These are phyloP conservation scores for Periconia sp. DNA, from an alignment of 2,329 filamentous ascomycete genomes.

Conservation along the genomic window DNA sequence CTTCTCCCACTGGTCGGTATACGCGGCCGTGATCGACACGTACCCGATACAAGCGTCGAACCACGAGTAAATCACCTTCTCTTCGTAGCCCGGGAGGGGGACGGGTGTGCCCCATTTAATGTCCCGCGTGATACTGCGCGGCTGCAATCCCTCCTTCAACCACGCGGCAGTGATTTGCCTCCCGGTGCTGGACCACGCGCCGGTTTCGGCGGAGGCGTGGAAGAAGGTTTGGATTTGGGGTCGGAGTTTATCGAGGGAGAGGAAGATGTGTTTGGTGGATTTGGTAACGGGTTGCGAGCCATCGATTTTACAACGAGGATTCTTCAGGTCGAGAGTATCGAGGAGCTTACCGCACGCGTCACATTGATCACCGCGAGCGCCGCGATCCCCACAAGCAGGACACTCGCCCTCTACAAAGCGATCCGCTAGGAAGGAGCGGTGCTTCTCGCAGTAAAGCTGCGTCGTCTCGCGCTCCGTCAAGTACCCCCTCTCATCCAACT, in stretches of 20 bases:
- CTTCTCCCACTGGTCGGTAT: constrained; percentile 80
- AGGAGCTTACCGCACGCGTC: constrained; percentile 42
- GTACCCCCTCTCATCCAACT: constrained; percentile 80
- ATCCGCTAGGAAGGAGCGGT: constrained; percentile 33
- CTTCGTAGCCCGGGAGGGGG: constrained; percentile 58
- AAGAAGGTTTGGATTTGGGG: constrained; percentile 73
- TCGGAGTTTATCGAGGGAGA: constrained; percentile 73
- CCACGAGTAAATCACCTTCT: constrained; percentile 82
- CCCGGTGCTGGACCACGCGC: constrained; percentile 71
- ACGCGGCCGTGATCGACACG: constrained; percentile 81
- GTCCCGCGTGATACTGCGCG: constrained; percentile 68
- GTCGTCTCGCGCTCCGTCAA: constrained; percentile 78
- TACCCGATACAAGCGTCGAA: constrained; percentile 88
- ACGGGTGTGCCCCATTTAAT: constrained; percentile 67
- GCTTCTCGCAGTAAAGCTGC: constrained; percentile 80
- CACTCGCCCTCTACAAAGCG: constrained; percentile 77
- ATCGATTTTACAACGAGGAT: constrained; percentile 81
- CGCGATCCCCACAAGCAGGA: constrained; percentile 59
- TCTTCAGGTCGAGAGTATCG: constrained; percentile 40
- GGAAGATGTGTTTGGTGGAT: constrained; percentile 81
- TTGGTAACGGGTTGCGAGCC: constrained; percentile 72
- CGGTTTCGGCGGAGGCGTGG: constrained; percentile 64
- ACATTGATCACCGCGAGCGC: constrained; percentile 50
- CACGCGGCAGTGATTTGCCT: constrained; percentile 74
- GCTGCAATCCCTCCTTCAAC: constrained; percentile 76